These are phyloP conservation scores for Babesia bovis DNA, from an alignment of 169 alveolate species.

Conservation along the genomic window DNA sequence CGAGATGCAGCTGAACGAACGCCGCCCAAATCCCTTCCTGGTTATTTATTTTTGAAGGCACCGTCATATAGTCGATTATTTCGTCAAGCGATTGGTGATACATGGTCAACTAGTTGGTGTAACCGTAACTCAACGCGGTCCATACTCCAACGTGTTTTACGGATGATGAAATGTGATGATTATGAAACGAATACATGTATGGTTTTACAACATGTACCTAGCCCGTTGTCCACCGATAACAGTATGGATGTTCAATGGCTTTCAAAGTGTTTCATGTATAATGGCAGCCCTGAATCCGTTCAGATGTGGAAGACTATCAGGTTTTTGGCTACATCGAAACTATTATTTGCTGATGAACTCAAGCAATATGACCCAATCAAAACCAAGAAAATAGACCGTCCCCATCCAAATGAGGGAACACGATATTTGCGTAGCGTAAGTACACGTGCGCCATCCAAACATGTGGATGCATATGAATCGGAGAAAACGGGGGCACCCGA, in stretches of 20 bases:
- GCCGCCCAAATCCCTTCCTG: constrained; percentile 46
- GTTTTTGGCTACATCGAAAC: constrained; percentile 15
- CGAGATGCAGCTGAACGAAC: constrained; percentile 28
- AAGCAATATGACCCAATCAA: constrained; percentile 42
- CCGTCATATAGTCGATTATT: constrained; percentile 13
- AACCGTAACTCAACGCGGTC: constrained; percentile 26
- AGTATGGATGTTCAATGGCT: background rate
- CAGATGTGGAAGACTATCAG: constrained; percentile 35
- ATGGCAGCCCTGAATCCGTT: constrained; percentile 29
- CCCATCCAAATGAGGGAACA: constrained; percentile 52
- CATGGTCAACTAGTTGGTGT: constrained; percentile 11
- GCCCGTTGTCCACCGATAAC: constrained; percentile 5
- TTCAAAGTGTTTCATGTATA: constrained; percentile 23
- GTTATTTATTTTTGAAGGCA: constrained; percentile 27
- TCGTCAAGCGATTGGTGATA: constrained; percentile 15
- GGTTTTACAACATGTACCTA: constrained; percentile 22
- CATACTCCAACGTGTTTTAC: constrained; percentile 4
- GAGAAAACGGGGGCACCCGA: constrained; percentile 13
- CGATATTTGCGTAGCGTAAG: constrained; percentile 65
- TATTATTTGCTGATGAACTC: constrained; percentile 28
- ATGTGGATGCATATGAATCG: constrained; percentile 72
- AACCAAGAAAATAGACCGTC: constrained; percentile 55
- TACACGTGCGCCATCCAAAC: constrained; percentile 76
- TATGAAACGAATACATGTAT: constrained; percentile 33
- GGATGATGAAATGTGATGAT: constrained; percentile 21